Percentiles rank a stretch among this genome's conserved stretches.
Conservation (phyloP, 148 eudicot genomes). For the Rhododendron molle region DNA sequence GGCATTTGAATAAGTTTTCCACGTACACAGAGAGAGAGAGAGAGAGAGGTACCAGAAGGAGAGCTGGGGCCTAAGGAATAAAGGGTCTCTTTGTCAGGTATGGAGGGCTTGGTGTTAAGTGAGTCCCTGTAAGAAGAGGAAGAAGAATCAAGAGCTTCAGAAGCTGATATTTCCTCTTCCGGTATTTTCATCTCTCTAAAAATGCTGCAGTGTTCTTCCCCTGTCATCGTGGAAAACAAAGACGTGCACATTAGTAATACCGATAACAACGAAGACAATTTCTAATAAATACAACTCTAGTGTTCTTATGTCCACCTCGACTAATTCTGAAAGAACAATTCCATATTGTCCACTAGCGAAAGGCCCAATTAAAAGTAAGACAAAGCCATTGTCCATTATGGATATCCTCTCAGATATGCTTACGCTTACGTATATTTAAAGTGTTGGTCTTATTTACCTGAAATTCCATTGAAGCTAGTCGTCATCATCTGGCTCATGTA, state of each 20-base stretch:
- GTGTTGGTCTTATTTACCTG: not conserved
- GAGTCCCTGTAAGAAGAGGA: constrained; percentile 30
- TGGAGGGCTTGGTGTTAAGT: constrained; percentile 15
- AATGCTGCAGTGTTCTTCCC: not conserved
- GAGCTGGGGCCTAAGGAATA: constrained; percentile 3
- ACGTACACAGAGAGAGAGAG: not conserved
- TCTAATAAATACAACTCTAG: not conserved
- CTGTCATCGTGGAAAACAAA: not conserved
- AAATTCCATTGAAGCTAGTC: constrained; percentile 3
- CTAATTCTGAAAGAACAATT: too few relatives aligned
- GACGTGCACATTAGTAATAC: not conserved
- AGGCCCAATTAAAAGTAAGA: too few relatives aligned
- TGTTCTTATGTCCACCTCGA: too few relatives aligned
- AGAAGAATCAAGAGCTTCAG: constrained; percentile 19
- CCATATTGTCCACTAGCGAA: too few relatives aligned
- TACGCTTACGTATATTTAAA: too few relatives aligned
- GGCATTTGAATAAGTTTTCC: not conserved
- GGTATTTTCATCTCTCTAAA: constrained; percentile 7
- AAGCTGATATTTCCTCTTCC: constrained; percentile 14
- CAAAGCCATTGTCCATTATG: too few relatives aligned
- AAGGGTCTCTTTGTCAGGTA: constrained; percentile 13
- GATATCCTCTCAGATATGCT: too few relatives aligned
- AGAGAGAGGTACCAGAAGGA: constrained; percentile 14
- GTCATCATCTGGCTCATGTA: constrained; percentile 18
- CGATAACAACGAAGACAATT: too few relatives aligned